A percentile compares a stretch with the other conserved stretches of the same genome.
Conservation (phyloP, 2,329 filamentous ascomycete species). For the Harringtonia lauricola region DNA sequence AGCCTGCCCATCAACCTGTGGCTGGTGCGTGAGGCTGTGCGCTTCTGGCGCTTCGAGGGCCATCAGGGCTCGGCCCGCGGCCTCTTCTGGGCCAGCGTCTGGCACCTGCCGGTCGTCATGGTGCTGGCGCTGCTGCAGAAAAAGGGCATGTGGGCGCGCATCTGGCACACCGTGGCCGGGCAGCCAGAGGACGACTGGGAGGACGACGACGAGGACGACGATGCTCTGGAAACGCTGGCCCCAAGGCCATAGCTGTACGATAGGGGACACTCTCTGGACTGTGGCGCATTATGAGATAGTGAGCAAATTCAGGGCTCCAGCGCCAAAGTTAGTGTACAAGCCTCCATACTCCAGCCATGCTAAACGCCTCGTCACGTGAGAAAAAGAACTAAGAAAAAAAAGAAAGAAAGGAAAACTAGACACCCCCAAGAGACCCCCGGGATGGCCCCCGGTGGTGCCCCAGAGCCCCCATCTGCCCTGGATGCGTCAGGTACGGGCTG, state of each 20-base stretch:
- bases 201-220: slow-evolving; percentile 31
- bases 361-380: background rate
- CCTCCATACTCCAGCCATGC: background rate
- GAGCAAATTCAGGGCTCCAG: too few relatives aligned
- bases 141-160: slow-evolving; percentile 78
- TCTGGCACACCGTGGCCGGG: slow-evolving; percentile 61
- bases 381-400: background rate
- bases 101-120: slow-evolving; percentile 85
- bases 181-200: slow-evolving; percentile 43
- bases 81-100: slow-evolving; percentile 95
- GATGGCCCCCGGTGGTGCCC: too few relatives aligned
- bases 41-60: slow-evolving; percentile 72
- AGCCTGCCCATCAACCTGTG: slow-evolving; percentile 77
- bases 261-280: too few relatives aligned
- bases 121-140: slow-evolving; percentile 87
- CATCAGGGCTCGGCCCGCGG: slow-evolving; percentile 69
- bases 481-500: slow-evolving; percentile 33
- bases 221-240: slow-evolving; percentile 10
- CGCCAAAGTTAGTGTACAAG: too few relatives aligned
- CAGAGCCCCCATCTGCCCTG: too few relatives aligned
- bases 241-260: too few relatives aligned
- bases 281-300: too few relatives aligned
- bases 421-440: too few relatives aligned
- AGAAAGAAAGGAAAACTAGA: background rate
- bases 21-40: slow-evolving; percentile 68